phyloP scores from a whole-genome alignment of 2,329 filamentous ascomycete genomes.

The Didymella segeticola region DNA sequence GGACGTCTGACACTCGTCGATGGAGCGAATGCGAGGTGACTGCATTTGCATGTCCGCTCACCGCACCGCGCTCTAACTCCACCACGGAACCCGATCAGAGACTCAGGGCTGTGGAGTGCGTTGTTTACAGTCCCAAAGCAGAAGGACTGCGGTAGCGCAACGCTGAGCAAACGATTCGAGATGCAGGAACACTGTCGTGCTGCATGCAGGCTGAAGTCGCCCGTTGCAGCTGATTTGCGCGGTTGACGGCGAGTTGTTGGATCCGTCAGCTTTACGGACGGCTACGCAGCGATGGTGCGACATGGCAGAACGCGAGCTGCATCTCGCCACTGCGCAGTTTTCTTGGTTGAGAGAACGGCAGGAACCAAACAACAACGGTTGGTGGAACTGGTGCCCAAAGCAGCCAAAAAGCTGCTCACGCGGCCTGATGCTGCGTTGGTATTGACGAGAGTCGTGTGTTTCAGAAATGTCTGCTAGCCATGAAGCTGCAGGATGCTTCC shows the following conservation, averaged over 20 bases:
- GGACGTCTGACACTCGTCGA: slow-evolving; percentile 12
- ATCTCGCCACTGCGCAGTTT: slow-evolving; percentile 27
- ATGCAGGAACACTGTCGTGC: slow-evolving; percentile 40
- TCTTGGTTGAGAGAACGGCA: slow-evolving; percentile 5
- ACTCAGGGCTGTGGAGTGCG: slow-evolving; percentile 17
- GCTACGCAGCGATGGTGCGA: slow-evolving; percentile 44
- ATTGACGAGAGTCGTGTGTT: slow-evolving; percentile 28
- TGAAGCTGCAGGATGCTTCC: slow-evolving; percentile 22
- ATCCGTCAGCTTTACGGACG: slow-evolving; percentile 28
- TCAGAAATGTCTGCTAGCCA: slow-evolving; percentile 25
- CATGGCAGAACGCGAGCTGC: slow-evolving; percentile 35
- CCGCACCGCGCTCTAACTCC: slow-evolving; percentile 12
- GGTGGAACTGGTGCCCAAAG: slow-evolving; percentile 32
- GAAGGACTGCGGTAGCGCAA: slow-evolving; percentile 22
- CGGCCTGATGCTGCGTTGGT: slow-evolving; percentile 17
- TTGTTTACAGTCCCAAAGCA: slow-evolving; percentile 23
- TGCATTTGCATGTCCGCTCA: slow-evolving; percentile 24
- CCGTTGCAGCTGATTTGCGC: slow-evolving; percentile 43
- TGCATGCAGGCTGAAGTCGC: slow-evolving; percentile 15
- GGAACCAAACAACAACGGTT: slow-evolving; percentile 10
- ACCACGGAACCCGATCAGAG: slow-evolving; percentile 9
- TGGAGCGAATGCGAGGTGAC: slow-evolving; percentile 21
- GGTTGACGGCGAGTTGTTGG: slow-evolving; percentile 28
- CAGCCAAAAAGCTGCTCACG: slow-evolving; percentile 13
- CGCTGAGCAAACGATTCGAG: slow-evolving; percentile 24